Evolutionary conservation across 345 rosid species (phyloP).

Genomic region (Kernera saxatilis): DNA sequence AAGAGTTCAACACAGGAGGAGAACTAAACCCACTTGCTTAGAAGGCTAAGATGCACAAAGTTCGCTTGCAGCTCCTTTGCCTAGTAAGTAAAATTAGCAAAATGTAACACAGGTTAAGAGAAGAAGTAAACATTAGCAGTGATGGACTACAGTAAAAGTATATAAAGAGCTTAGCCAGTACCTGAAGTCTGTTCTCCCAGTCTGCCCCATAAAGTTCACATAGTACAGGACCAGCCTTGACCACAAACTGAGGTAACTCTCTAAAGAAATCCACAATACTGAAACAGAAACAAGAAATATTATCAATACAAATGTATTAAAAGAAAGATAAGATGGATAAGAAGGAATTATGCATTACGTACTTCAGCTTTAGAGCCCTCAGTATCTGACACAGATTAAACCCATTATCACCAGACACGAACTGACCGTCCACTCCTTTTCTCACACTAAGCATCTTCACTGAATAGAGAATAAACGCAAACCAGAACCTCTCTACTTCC

Average conservation of each 20-base stretch:
- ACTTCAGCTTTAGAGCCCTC: conserved; percentile 71
- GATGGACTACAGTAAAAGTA: not conserved
- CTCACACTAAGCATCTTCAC: conserved; percentile 54
- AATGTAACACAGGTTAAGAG: not conserved
- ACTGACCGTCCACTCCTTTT: conserved; percentile 30
- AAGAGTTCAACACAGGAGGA: conserved; percentile 1
- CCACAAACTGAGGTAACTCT: conserved; percentile 84
- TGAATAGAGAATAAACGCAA: conserved; percentile 66
- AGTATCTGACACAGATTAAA: conserved; percentile 68
- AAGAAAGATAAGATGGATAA: not conserved
- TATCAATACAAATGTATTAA: not conserved
- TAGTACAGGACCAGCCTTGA: conserved; percentile 72
- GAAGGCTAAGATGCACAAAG: conserved; percentile 72
- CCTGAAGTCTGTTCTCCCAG: conserved; percentile 94
- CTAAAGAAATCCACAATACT: conserved; percentile 82
- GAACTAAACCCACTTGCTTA: conserved; percentile 64
- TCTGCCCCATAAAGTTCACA: conserved; percentile 60
- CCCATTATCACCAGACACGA: conserved; percentile 35
- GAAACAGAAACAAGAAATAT: conserved; percentile 20
- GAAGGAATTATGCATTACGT: conserved; percentile 16
- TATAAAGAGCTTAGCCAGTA: conserved; percentile 23
- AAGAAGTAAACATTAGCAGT: not conserved
- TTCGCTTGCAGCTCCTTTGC: conserved; percentile 83
- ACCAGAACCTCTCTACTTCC: conserved; percentile 87
- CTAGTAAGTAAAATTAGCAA: conserved; percentile 36